A percentile compares a stretch with the other conserved stretches of the same genome.
phyloP scores from a whole-genome alignment of 495 filamentous ascomycete genomes.

The Tetracladium marchalianum region DNA sequence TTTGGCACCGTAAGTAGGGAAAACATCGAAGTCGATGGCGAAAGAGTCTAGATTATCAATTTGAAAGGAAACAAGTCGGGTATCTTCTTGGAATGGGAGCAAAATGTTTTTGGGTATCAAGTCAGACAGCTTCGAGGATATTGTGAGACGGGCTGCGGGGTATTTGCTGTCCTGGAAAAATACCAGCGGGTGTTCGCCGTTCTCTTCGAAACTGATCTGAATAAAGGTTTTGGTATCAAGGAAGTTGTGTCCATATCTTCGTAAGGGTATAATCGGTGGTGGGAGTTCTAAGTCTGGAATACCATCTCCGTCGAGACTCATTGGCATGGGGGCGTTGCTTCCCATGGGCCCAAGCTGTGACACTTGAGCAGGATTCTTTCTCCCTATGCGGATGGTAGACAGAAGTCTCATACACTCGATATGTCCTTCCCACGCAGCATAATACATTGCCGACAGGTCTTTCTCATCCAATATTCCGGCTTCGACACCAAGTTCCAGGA shows the following conservation, averaged over 20 bases:
- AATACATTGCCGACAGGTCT: slow-evolving; percentile 88
- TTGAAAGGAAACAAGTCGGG: slow-evolving; percentile 85
- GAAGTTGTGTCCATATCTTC: slow-evolving; percentile 96
- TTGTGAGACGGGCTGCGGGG: slow-evolving; percentile 87
- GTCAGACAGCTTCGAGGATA: slow-evolving; percentile 91
- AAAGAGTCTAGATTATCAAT: slow-evolving; percentile 89
- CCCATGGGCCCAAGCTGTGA: slow-evolving; percentile 23
- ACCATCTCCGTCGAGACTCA: slow-evolving; percentile 67
- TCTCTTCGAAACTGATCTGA: slow-evolving; percentile 75
- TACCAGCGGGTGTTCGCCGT: slow-evolving; percentile 56
- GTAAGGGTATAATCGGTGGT: slow-evolving; percentile 88
- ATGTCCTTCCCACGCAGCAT: slow-evolving; percentile 97
- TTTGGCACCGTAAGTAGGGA: slow-evolving; percentile 92
- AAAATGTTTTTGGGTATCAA: slow-evolving; percentile 91
- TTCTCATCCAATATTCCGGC: slow-evolving; percentile 81
- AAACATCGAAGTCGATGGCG: slow-evolving; percentile 93
- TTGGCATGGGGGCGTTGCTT: slow-evolving; percentile 45
- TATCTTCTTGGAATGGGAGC: slow-evolving; percentile 92
- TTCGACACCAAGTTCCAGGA: slow-evolving; percentile 67
- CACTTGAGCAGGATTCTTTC: slow-evolving; percentile 17
- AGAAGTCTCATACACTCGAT: slow-evolving; percentile 88
- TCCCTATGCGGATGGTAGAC: slow-evolving; percentile 37
- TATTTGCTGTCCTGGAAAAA: slow-evolving; percentile 96
- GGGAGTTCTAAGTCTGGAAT: slow-evolving; percentile 90
- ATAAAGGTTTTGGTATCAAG: slow-evolving; percentile 93